Percentiles rank a stretch among this genome's conserved stretches.
phyloP scores from a whole-genome alignment of 2,329 filamentous ascomycete species.

The Phialophora macrospora region DNA sequence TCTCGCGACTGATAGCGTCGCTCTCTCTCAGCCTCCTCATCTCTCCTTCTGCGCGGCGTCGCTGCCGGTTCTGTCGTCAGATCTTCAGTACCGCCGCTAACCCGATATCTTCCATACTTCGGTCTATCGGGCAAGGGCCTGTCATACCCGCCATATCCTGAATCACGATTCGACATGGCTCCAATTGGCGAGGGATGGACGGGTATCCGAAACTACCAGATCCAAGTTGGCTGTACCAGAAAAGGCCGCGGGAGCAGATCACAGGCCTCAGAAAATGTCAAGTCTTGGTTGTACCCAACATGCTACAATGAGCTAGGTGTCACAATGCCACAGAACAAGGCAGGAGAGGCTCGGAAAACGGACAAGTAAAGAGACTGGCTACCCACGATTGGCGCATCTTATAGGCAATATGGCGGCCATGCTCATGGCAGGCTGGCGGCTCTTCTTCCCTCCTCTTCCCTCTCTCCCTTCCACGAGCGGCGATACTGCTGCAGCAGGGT shows the following conservation, averaged over 20 bases:
- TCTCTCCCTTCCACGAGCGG: not conserved
- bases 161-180: not conserved
- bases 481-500: not conserved
- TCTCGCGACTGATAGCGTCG: not conserved
- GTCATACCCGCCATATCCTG: not conserved
- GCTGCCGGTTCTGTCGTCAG: not conserved
- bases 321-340: not conserved
- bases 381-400: slow-evolving; percentile 1
- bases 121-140: not conserved
- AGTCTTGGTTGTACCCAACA: not conserved
- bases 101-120: not conserved
- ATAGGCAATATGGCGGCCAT: not conserved
- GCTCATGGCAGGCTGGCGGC: not conserved
- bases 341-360: not conserved
- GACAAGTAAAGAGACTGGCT: not conserved
- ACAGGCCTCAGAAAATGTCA: not conserved
- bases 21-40: not conserved
- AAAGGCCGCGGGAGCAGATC: not conserved
- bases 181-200: not conserved
- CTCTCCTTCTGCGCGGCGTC: not conserved
- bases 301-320: not conserved
- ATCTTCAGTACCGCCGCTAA: not conserved
- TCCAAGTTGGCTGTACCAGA: not conserved
- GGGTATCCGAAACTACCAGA: not conserved
- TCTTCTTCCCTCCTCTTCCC: not conserved